Evolutionary conservation across 192 early-diverging fungal species (phyloP).

Genomic region (Linnemannia schmuckeri): DNA sequence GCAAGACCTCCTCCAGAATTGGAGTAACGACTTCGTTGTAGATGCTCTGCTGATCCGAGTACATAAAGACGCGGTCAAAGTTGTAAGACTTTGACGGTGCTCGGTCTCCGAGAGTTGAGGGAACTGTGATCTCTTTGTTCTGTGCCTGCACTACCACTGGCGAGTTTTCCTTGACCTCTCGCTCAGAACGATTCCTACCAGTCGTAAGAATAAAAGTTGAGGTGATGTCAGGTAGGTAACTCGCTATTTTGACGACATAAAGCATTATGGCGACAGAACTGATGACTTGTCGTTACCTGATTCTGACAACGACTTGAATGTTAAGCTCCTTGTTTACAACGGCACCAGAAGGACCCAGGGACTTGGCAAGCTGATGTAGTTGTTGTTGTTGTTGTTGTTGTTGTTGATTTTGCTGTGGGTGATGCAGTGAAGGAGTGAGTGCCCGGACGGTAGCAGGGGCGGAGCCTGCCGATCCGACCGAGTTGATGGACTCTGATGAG

Average conservation of each 20-base stretch:
- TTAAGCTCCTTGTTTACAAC: slow-evolving; percentile 73
- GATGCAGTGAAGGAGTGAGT: background rate
- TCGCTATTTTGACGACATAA: background rate
- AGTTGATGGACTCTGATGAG: slow-evolving; percentile 44
- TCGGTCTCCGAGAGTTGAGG: slow-evolving; percentile 61
- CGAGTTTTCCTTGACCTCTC: slow-evolving; percentile 78
- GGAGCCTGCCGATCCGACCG: slow-evolving; percentile 4
- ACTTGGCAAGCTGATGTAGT: background rate
- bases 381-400: slow-evolving; percentile 14
- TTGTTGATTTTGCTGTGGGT: background rate
- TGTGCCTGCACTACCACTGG: slow-evolving; percentile 69
- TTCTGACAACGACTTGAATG: slow-evolving; percentile 86
- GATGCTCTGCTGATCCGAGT: slow-evolving; percentile 81
- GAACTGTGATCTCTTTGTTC: slow-evolving; percentile 75
- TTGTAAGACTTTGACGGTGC: slow-evolving; percentile 78
- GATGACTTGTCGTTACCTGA: slow-evolving; percentile 64
- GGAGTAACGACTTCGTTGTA: slow-evolving; percentile 84
- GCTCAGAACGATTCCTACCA: slow-evolving; percentile 63
- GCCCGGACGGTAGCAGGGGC: background rate
- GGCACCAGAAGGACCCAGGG: background rate
- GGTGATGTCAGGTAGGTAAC: background rate
- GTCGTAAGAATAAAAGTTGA: background rate
- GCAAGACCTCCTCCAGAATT: slow-evolving; percentile 83
- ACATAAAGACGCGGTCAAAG: slow-evolving; percentile 93
- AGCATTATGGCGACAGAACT: background rate